These are phyloP conservation scores for Trichoderma koningiopsis DNA, from an alignment of 2,329 filamentous ascomycete species.

Conservation along the genomic window DNA sequence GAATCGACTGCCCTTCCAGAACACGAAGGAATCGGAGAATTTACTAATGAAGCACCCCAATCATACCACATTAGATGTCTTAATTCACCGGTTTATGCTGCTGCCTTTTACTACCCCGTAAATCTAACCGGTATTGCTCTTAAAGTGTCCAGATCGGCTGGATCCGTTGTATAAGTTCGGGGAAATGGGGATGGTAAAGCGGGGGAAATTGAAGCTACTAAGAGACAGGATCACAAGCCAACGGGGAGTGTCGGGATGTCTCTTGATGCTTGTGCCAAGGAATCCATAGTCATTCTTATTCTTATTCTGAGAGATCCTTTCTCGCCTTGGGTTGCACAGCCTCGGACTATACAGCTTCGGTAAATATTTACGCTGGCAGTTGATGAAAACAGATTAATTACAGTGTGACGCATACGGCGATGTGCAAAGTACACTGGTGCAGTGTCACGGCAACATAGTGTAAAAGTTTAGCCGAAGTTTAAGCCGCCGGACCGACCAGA, in stretches of 20 bases:
- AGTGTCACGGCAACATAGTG: background rate
- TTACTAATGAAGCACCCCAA: background rate
- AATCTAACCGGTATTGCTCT: background rate
- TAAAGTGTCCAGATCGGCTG: background rate
- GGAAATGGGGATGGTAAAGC: background rate
- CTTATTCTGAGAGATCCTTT: background rate
- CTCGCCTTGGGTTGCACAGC: background rate
- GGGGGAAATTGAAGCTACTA: background rate
- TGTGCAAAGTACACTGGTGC: background rate
- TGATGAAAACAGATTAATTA: background rate
- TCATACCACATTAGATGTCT: background rate
- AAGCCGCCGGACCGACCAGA: slow-evolving; percentile 20
- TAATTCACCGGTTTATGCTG: background rate
- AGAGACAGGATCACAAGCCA: background rate
- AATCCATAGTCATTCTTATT: background rate
- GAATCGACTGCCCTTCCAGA: background rate
- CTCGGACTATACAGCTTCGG: background rate
- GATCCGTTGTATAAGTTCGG: background rate
- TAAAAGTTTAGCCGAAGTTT: background rate
- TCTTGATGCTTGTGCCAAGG: background rate
- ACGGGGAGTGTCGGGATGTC: slow-evolving; percentile 1
- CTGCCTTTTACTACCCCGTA: background rate
- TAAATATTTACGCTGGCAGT: background rate
- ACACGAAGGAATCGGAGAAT: background rate
- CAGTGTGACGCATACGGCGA: slow-evolving; percentile 2